Conservation (phyloP, 371 early-diverging fungal species). For the Nematocida ausubeli region DNA sequence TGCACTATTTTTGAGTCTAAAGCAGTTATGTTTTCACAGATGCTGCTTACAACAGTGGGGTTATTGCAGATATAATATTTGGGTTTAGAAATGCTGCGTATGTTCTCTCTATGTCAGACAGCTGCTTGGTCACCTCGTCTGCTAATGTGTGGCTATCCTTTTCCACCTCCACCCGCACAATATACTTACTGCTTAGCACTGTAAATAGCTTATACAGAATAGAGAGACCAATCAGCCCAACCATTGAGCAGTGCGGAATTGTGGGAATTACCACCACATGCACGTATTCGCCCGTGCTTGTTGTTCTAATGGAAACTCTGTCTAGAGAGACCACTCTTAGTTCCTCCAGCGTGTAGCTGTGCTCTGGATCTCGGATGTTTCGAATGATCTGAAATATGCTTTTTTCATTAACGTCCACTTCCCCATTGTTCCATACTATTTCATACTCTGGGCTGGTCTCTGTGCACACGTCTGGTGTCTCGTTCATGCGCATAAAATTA, state of each 20-base stretch:
- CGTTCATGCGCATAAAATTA: conserved; percentile 22
- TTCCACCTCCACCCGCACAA: conserved; percentile 72
- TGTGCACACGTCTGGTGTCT: not conserved
- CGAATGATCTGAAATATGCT: conserved; percentile 76
- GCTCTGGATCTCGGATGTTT: conserved; percentile 95
- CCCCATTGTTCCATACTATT: conserved; percentile 23
- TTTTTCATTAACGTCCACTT: conserved; percentile 59
- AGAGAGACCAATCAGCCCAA: conserved; percentile 91
- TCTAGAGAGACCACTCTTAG: conserved; percentile 69
- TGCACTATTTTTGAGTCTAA: too few relatives aligned
- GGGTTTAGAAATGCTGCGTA: conserved; percentile 91
- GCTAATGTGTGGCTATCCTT: conserved; percentile 90
- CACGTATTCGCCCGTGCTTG: conserved; percentile 11
- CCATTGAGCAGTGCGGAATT: conserved; percentile 99
- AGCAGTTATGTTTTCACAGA: not conserved
- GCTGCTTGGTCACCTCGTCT: conserved; percentile 84
- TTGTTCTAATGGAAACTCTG: conserved; percentile 43
- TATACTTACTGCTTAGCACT: conserved; percentile 79
- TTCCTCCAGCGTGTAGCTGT: conserved; percentile 69
- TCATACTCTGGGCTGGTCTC: not conserved
- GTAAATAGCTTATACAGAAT: conserved; percentile 82
- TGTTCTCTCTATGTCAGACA: conserved; percentile 97
- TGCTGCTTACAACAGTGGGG: not conserved
- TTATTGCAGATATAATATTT: conserved; percentile 54
- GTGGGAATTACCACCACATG: conserved; percentile 77